phyloP scores from a whole-genome alignment of 225 moss, liverwort and hornwort genomes.

The Pseudisothecium myosuroides region DNA sequence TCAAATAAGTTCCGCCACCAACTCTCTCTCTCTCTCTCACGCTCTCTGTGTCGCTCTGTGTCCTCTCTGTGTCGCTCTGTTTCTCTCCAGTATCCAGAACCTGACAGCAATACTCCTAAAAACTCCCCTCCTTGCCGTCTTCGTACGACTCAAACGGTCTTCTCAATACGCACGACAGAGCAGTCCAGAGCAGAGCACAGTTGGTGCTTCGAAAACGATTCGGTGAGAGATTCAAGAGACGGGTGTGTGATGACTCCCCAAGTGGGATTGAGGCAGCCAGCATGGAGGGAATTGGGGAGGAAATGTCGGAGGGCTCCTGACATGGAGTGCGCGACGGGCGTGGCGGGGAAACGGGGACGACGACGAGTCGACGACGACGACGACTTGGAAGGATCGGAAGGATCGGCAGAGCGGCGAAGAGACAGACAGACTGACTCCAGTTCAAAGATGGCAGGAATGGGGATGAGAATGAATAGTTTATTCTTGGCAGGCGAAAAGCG shows the following conservation, averaged over 20 bases:
- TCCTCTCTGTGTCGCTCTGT: too few species aligned
- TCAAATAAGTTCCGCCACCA: neutral
- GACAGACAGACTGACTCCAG: neutral
- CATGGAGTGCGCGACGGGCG: neutral
- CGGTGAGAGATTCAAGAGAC: neutral
- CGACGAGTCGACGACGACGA: neutral
- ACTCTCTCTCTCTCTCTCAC: neutral
- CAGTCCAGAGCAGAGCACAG: neutral
- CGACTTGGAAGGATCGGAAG: neutral
- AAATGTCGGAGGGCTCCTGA: neutral
- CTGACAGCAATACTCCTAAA: neutral
- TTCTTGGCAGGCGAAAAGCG: neutral
- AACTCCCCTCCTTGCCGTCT: neutral
- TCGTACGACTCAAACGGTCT: neutral
- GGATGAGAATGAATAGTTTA: neutral
- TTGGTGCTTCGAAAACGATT: neutral
- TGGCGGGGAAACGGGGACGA: neutral
- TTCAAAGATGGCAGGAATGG: neutral
- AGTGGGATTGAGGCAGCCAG: neutral
- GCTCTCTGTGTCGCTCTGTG: neutral
- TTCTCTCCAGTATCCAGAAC: neutral
- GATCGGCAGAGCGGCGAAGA: neutral
- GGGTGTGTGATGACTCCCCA: neutral
- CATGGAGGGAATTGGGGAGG: neutral
- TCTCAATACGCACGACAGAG: neutral